Evolutionary conservation across 2,329 filamentous ascomycete species (phyloP).

Genomic region (Aureobasidium leucospermi): DNA sequence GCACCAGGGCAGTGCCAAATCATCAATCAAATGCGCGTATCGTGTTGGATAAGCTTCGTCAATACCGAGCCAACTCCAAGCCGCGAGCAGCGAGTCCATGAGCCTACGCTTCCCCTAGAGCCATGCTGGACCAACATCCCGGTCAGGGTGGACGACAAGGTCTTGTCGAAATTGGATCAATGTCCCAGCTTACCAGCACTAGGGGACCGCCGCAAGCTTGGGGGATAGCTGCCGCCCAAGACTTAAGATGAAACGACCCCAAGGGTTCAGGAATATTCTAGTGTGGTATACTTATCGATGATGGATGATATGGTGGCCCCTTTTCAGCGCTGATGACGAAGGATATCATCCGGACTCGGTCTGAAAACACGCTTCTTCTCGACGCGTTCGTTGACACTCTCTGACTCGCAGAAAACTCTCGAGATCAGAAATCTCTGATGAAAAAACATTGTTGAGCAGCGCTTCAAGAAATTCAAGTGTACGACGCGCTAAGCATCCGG

Average conservation of each 20-base stretch:
- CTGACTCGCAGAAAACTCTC: neutral
- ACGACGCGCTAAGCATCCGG: conserved; percentile 9
- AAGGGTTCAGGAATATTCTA: neutral
- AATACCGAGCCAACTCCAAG: neutral
- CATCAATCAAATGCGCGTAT: neutral
- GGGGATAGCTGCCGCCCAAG: neutral
- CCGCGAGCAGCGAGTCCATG: neutral
- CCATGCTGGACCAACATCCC: conserved; percentile 3
- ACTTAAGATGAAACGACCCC: conserved; percentile 6
- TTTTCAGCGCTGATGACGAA: neutral
- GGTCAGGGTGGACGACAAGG: neutral
- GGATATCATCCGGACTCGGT: neutral
- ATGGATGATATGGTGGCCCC: neutral
- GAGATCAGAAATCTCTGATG: neutral
- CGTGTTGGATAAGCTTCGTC: neutral
- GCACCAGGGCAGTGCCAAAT: neutral
- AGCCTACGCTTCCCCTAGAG: neutral
- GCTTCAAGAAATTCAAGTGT: neutral
- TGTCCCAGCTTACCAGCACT: neutral
- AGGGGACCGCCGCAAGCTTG: neutral
- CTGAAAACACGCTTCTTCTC: too few relatives aligned
- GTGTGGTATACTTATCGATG: conserved; percentile 1
- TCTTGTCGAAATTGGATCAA: conserved; percentile 4
- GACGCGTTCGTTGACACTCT: neutral
- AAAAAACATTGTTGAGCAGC: neutral